Conservation (phyloP, 148 eudicot species). For the Fallopia convolvulus region DNA sequence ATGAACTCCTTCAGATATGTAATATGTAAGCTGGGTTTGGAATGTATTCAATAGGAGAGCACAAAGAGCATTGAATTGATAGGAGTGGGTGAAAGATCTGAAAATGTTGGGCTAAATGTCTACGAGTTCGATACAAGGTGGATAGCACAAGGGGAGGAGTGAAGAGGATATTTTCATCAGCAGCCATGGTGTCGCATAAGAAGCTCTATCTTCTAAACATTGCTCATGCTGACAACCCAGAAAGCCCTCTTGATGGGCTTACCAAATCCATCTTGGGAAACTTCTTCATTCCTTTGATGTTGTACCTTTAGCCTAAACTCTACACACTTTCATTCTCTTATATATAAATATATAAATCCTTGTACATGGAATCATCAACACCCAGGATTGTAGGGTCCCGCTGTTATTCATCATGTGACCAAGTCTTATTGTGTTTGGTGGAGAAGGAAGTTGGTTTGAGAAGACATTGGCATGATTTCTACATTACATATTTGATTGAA, state of each 20-base stretch:
- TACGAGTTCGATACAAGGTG: constrained; percentile 76
- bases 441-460: too few species aligned
- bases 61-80: constrained; percentile 74
- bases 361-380: not conserved
- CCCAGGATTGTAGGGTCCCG: too few species aligned
- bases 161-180: constrained; percentile 75
- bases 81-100: constrained; percentile 51
- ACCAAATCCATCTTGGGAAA: constrained; percentile 40
- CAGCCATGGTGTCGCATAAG: constrained; percentile 71
- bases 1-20: not conserved
- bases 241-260: constrained; percentile 43
- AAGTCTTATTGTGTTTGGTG: too few species aligned
- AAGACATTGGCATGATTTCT: too few species aligned
- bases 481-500: too few species aligned
- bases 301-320: constrained; percentile 15
- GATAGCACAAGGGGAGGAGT: constrained; percentile 90
- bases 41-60: constrained; percentile 48
- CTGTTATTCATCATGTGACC: too few species aligned
- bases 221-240: constrained; percentile 68
- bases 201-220: constrained; percentile 80
- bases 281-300: constrained; percentile 87
- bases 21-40: not conserved
- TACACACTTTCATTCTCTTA: not conserved
- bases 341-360: not conserved
- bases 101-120: constrained; percentile 43